Conservation (phyloP, 1,284 basidiomycete species). For the Trametes hirsuta region DNA sequence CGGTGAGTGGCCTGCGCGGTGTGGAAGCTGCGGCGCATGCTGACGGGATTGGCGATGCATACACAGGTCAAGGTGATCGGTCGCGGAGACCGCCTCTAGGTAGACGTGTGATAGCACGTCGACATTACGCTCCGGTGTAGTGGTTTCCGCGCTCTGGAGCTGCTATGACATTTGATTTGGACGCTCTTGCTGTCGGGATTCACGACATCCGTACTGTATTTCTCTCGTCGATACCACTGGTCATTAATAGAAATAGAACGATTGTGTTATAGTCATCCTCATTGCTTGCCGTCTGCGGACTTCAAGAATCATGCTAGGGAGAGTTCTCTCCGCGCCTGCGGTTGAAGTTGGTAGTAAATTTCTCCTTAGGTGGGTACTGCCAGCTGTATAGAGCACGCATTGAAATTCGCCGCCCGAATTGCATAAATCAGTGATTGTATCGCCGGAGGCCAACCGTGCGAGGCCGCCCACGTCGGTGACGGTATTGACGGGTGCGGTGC, state of each 20-base stretch:
- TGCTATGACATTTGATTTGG: conserved; percentile 4
- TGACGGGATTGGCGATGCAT: not conserved
- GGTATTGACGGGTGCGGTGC: no score
- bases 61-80: conserved; percentile 37
- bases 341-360: no score
- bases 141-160: conserved; percentile 8
- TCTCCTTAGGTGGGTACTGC: no score
- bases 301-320: no score
- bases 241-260: conserved; percentile 10
- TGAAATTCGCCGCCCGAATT: no score
- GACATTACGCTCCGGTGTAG: not conserved
- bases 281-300: no score
- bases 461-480: no score
- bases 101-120: not conserved
- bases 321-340: no score
- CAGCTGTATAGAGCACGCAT: no score
- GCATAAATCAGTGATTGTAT: no score
- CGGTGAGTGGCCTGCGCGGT: conserved; percentile 53
- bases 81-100: conserved; percentile 31
- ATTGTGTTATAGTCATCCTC: no score
- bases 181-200: conserved; percentile 7
- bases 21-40: conserved; percentile 24
- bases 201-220: conserved; percentile 10
- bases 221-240: conserved; percentile 9
- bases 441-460: no score